phyloP scores from a whole-genome alignment of 306 rosid genomes.

The Senna siamea region DNA sequence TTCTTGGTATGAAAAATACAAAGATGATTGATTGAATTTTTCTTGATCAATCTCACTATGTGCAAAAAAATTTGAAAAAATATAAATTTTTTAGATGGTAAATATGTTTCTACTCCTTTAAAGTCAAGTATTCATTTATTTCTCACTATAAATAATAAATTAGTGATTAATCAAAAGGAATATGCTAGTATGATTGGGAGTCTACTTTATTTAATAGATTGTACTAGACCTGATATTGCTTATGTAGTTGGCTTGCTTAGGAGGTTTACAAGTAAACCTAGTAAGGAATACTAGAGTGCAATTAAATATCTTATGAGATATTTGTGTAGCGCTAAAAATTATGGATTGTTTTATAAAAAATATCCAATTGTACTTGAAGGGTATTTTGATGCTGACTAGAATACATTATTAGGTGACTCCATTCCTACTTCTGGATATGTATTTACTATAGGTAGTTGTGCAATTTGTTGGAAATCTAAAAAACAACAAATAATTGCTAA shows the following conservation, averaged over 20 bases:
- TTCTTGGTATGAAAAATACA: not conserved
- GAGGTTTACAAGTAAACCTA: too few relatives aligned
- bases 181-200: too few relatives aligned
- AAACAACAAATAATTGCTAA: too few relatives aligned
- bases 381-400: not conserved
- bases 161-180: too few relatives aligned
- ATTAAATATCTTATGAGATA: too few relatives aligned
- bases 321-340: too few relatives aligned
- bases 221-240: too few relatives aligned
- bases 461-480: not conserved
- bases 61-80: not conserved
- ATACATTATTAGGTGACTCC: not conserved
- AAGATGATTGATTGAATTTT: too few relatives aligned
- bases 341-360: not conserved
- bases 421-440: not conserved
- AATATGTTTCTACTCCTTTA: not conserved
- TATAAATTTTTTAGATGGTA: not conserved
- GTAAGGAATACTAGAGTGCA: too few relatives aligned
- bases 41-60: not conserved
- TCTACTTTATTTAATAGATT: too few relatives aligned
- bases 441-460: not conserved
- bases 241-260: too few relatives aligned
- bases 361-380: not conserved
- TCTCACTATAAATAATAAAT: not conserved
- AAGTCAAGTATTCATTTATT: not conserved